These are phyloP conservation scores for Xylaria curta DNA, from an alignment of 495 filamentous ascomycete species.

Conservation along the genomic window DNA sequence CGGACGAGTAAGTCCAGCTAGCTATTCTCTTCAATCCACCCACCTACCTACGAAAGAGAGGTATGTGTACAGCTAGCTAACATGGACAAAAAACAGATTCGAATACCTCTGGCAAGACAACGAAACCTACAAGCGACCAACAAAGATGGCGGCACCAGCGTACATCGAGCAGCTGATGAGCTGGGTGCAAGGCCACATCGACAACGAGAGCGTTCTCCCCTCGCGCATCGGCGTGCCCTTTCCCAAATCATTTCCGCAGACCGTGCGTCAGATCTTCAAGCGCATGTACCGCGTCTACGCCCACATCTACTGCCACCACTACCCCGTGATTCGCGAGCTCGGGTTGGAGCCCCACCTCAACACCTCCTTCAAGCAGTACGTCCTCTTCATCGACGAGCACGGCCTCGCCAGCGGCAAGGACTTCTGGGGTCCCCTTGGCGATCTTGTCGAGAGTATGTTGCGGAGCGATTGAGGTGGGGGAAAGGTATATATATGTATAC, in stretches of 20 bases:
- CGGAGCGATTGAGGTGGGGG: constrained; percentile 72
- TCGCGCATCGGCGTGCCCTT: constrained; percentile 94
- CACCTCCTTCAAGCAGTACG: constrained; percentile 99
- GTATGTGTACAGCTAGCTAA: not conserved
- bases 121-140: constrained; percentile 90
- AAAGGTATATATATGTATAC: not conserved
- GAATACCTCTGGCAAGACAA: constrained; percentile 99
- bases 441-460: constrained; percentile 96
- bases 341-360: constrained; percentile 97
- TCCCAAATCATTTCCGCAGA: constrained; percentile 85
- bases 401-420: constrained; percentile 88
- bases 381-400: constrained; percentile 95
- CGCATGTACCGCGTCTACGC: constrained; percentile 98
- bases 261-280: constrained; percentile 95
- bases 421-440: constrained; percentile 96
- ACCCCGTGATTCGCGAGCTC: constrained; percentile 92
- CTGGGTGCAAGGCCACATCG: constrained; percentile 94
- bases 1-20: constrained; percentile 78
- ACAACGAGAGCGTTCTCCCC: constrained; percentile 94
- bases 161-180: constrained; percentile 98
- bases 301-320: constrained; percentile 99
- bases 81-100: constrained; percentile 62
- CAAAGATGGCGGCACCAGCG: constrained; percentile 95
- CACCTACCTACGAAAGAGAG: not conserved
- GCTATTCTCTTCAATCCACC: not conserved